Conservation (phyloP, 2,329 filamentous ascomycete species). For the Mollisiaceae sp. region DNA sequence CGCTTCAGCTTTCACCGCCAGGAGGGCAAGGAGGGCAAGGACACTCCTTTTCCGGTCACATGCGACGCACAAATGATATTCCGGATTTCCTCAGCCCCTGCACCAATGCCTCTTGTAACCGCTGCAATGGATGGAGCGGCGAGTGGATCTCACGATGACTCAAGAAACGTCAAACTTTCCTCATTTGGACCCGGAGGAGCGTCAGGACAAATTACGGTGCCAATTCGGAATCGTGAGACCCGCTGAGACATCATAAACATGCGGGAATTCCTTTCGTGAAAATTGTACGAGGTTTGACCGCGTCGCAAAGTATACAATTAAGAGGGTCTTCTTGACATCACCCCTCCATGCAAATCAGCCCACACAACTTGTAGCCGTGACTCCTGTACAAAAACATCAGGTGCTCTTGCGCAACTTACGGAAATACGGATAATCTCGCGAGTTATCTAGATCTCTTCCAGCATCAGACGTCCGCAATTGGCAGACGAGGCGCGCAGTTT, state of each 20-base stretch:
- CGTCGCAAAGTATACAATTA: neutral
- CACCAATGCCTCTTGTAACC: constrained; percentile 5
- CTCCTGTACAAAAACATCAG: neutral
- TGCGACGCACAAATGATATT: constrained; percentile 7
- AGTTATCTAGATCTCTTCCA: neutral
- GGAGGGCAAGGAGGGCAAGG: constrained; percentile 8
- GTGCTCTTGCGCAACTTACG: neutral
- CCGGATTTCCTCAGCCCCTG: neutral
- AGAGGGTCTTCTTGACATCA: neutral
- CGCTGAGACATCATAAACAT: neutral
- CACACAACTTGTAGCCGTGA: neutral
- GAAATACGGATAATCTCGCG: constrained; percentile 2
- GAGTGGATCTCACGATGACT: constrained; percentile 12
- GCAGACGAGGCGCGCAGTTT: neutral
- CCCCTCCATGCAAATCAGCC: neutral
- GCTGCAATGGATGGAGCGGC: constrained; percentile 1
- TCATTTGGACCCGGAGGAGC: neutral
- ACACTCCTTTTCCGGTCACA: constrained; percentile 2
- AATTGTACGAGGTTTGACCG: neutral
- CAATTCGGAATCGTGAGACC: neutral
- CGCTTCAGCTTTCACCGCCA: constrained; percentile 15
- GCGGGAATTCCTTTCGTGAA: neutral
- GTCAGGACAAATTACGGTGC: neutral
- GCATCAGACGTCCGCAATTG: neutral
- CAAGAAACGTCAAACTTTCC: constrained; percentile 12